Evolutionary conservation across 1,284 basidiomycete species (phyloP), one percentile per base, ranked within the genome.

Genomic region (Athelia psychrophila): DNA sequence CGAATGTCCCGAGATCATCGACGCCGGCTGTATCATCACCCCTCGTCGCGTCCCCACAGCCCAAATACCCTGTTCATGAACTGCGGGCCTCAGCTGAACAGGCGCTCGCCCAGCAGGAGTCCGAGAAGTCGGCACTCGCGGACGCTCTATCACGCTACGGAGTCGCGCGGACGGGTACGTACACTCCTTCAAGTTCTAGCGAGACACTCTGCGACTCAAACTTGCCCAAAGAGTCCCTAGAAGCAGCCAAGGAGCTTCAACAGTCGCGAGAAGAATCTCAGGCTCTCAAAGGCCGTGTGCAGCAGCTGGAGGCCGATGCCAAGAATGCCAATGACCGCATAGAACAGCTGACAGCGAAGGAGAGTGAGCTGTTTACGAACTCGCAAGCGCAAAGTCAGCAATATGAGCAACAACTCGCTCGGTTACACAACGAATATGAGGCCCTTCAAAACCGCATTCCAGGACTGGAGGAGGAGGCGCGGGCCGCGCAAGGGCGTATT

Each of bases 311-410:
- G 45, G 44, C 50, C 20, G 64, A 70, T 16, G 50, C 68, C 15
- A 47, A 44, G 20, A 38, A 18, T 16, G 56, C 65, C 30, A 56
- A 40, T 32, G 27, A 27, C 36, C 64, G 55, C 42, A 67, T 59
- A 20, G 58, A 56, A 9, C 51, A 54, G 25, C 19, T 65, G 33
- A 54, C 51, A 4, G 40, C 54, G 16, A 57, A 40, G 40, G 59
- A 60, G 22, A 5, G 47, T 3, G 51, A 16, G 1, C 48, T 56
- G 27, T 56, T 56, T 10, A 48, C 48, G 44, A 60, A 49, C 30
- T 63, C 63, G 63, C 54, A 64, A 20, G 67, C 67, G 44, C 67
- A 70, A 45, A 65, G 67, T 48, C 27, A 30, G 27, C 27, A 30
- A 6, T 30, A 30, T 13, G 27, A 30, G 27, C 27, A 30, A 30